Evolutionary conservation across 306 rosid species (phyloP).

Genomic region (Quercus suber): DNA sequence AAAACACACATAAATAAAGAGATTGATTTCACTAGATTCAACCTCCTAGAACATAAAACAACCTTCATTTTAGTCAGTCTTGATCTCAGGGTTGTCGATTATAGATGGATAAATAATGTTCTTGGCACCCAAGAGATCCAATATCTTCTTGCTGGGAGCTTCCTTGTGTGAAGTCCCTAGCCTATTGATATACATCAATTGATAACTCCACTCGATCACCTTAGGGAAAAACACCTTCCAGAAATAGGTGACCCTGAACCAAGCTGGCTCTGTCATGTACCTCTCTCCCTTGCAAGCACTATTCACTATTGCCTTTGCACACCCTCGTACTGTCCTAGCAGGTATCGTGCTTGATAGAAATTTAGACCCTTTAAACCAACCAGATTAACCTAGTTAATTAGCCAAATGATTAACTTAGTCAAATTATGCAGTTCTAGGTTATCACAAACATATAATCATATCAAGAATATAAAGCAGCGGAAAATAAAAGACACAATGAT

Average conservation of each 20-base stretch:
- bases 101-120: constrained; percentile 16
- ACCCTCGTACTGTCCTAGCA: constrained; percentile 6
- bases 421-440: too few species aligned
- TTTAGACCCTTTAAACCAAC: too few species aligned
- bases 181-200: not conserved
- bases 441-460: too few species aligned
- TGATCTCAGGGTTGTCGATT: constrained; percentile 10
- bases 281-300: constrained; percentile 33
- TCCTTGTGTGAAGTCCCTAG: constrained; percentile 17
- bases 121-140: constrained; percentile 25
- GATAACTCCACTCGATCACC: constrained; percentile 28
- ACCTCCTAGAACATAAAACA: not conserved
- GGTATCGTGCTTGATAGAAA: constrained; percentile 6
- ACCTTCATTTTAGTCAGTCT: constrained; percentile 1
- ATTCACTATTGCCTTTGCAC: constrained; percentile 30
- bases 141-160: constrained; percentile 23
- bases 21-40: not conserved
- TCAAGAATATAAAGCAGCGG: too few species aligned
- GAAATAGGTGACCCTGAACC: constrained; percentile 27
- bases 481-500: too few species aligned
- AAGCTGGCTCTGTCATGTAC: constrained; percentile 39
- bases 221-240: constrained; percentile 44
- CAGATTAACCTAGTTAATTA: too few species aligned
- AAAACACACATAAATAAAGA: not conserved
- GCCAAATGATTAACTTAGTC: too few species aligned